Percentiles rank a stretch among this genome's conserved stretches.
Conservation (phyloP, 257 asterid genomes). For the Linaria vulgaris region DNA sequence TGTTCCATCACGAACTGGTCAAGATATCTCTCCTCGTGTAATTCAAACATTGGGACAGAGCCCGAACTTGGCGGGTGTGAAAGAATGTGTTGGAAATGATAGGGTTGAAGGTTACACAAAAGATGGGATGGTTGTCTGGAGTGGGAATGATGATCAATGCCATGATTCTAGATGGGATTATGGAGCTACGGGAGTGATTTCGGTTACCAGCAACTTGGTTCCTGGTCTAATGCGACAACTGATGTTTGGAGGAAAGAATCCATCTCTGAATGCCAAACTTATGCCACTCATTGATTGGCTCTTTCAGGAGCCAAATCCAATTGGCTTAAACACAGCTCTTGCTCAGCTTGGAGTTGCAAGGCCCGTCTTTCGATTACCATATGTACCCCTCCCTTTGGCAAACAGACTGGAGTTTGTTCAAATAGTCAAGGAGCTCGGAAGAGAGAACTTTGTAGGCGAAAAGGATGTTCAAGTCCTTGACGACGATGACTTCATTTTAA, state of each 20-base stretch:
- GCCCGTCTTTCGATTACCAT: constrained; percentile 79
- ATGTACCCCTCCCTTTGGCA: constrained; percentile 63
- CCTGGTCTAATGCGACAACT: constrained; percentile 73
- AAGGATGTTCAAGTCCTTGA: constrained; percentile 61
- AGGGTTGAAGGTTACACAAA: constrained; percentile 62
- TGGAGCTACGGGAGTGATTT: constrained; percentile 73
- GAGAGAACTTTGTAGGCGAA: constrained; percentile 75
- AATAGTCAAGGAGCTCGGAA: constrained; percentile 68
- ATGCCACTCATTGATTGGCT: constrained; percentile 69
- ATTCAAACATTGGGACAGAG: constrained; percentile 40
- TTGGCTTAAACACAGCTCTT: constrained; percentile 74
- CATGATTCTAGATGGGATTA: constrained; percentile 82
- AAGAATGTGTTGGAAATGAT: constrained; percentile 76
- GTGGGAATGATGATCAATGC: constrained; percentile 83
- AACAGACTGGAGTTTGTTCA: constrained; percentile 81
- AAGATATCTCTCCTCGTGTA: constrained; percentile 71
- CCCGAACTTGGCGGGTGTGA: constrained; percentile 76
- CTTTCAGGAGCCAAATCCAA: constrained; percentile 73
- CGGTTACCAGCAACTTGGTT: constrained; percentile 80
- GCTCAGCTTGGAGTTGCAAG: constrained; percentile 89
- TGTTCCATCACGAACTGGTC: constrained; percentile 85
- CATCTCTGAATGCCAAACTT: constrained; percentile 50
- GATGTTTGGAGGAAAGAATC: constrained; percentile 68
- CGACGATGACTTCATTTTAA: constrained; percentile 69
- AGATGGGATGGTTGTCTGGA: constrained; percentile 69